These are phyloP conservation scores for Aspergillus fumigatiaffinis DNA, from an alignment of 2,329 filamentous ascomycete genomes.

Conservation along the genomic window DNA sequence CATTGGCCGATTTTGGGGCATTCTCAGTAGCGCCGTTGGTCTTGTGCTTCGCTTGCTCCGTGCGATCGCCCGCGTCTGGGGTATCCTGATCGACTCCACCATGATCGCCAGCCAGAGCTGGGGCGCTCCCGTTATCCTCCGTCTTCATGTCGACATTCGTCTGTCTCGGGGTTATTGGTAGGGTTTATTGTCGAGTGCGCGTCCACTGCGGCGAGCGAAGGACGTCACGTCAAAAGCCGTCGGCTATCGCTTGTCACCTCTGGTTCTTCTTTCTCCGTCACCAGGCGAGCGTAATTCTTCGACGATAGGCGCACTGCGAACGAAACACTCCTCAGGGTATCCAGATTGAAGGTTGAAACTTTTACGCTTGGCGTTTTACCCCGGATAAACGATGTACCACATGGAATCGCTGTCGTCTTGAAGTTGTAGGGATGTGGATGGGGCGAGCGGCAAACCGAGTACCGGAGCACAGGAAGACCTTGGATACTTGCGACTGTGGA, in stretches of 20 bases:
- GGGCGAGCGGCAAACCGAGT: neutral
- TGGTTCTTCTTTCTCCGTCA: neutral
- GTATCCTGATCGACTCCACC: constrained; percentile 37
- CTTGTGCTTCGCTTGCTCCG: constrained; percentile 39
- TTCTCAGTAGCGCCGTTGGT: constrained; percentile 55
- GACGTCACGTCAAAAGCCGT: neutral
- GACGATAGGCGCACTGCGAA: constrained; percentile 2
- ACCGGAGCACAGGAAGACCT: neutral
- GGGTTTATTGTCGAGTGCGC: neutral
- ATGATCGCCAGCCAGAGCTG: constrained; percentile 34
- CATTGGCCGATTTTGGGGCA: constrained; percentile 58
- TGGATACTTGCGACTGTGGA: neutral
- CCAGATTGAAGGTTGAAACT: constrained; percentile 11
- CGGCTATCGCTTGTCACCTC: neutral
- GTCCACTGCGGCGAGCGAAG: neutral
- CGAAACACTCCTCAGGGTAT: constrained; percentile 7
- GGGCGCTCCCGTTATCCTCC: constrained; percentile 30
- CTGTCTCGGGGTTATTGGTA: neutral
- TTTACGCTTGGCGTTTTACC: constrained; percentile 1
- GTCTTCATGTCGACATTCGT: constrained; percentile 27
- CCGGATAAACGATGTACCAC: constrained; percentile 6
- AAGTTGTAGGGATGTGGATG: constrained; percentile 1
- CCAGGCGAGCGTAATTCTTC: neutral
- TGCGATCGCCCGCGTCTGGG: constrained; percentile 33
- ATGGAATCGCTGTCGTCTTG: constrained; percentile 1